These are phyloP conservation scores for Nicotiana sylvestris DNA, from an alignment of 257 asterid genomes.

Conservation along the genomic window DNA sequence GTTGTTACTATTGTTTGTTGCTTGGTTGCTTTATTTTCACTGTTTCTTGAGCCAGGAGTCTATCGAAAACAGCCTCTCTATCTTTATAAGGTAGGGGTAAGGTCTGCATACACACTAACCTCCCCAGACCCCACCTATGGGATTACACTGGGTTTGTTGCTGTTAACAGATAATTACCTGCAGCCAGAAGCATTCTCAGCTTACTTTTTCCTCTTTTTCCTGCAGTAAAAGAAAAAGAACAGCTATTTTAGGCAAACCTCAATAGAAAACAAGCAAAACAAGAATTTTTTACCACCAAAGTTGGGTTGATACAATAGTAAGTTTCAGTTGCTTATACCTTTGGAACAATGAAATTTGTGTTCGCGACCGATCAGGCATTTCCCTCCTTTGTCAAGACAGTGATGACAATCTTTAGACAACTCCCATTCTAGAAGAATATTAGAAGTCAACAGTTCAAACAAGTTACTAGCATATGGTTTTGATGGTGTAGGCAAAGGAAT, in stretches of 20 bases:
- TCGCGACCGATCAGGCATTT: not conserved
- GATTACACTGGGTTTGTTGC: too few species aligned
- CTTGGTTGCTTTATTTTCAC: too few species aligned
- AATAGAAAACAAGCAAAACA: not conserved
- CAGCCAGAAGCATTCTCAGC: not conserved
- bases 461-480: not conserved
- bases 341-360: constrained; percentile 10
- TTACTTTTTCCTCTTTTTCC: not conserved
- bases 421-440: constrained; percentile 27
- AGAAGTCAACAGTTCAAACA: constrained; percentile 15
- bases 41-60: too few species aligned
- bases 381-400: constrained; percentile 32
- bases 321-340: not conserved
- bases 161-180: too few species aligned
- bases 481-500: not conserved
- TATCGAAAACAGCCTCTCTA: too few species aligned
- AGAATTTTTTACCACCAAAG: not conserved
- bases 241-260: not conserved
- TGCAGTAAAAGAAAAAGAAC: not conserved
- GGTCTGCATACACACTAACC: too few species aligned
- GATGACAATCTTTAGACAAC: constrained; percentile 26
- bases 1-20: too few species aligned
- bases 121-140: too few species aligned
- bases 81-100: too few species aligned
- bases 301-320: not conserved